Evolutionary conservation across 176 grass and related monocot species (phyloP).

Genomic region (Lolium perenne): DNA sequence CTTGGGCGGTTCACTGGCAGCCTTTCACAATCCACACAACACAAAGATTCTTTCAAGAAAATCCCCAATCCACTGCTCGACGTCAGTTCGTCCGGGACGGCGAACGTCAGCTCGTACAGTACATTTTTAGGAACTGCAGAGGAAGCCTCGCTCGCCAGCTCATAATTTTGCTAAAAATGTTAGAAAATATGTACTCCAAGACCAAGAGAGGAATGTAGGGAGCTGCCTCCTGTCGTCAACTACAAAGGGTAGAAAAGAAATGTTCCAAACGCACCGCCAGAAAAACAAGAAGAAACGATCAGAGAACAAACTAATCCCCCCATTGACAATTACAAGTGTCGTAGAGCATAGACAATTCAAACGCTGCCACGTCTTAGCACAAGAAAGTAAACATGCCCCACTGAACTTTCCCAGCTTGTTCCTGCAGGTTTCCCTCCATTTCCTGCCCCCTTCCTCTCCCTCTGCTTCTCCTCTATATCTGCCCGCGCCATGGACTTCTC

Average conservation of each 20-base stretch:
- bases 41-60: constrained; percentile 1
- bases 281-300: background rate
- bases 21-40: background rate
- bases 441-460: background rate
- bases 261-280: background rate
- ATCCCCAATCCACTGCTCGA: background rate
- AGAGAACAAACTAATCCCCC: background rate
- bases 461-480: constrained; percentile 26
- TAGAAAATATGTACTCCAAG: background rate
- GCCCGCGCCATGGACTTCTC: background rate
- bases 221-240: background rate
- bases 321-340: constrained; percentile 16
- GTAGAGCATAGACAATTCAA: background rate
- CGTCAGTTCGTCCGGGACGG: background rate
- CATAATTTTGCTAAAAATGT: background rate
- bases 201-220: background rate
- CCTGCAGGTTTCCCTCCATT: constrained; percentile 47
- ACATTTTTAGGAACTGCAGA: constrained; percentile 1
- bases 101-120: background rate
- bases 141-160: background rate
- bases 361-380: background rate
- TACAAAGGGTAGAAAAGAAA: background rate
- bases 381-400: background rate
- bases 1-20: background rate
- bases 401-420: constrained; percentile 40